Evolutionary conservation across 148 eudicot species (phyloP).

Genomic region (Rhododendron kiyosumense): DNA sequence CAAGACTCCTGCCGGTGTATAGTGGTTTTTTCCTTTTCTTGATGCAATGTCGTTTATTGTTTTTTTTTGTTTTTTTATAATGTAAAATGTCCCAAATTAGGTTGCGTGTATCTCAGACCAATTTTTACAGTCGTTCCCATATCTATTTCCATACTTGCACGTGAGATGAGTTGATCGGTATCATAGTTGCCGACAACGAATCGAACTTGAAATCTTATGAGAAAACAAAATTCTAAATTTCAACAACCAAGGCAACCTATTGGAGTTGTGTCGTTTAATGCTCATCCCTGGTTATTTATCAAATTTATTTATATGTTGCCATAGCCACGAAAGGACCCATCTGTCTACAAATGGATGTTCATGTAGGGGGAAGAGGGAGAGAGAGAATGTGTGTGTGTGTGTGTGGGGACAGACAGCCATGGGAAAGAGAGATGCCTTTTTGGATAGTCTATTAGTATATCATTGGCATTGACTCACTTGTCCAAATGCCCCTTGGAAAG

Average conservation of each 20-base stretch:
- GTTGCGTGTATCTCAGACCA: too few relatives aligned
- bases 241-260: too few relatives aligned
- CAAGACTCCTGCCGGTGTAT: neutral
- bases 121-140: too few relatives aligned
- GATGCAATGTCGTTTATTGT: too few relatives aligned
- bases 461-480: slow-evolving; percentile 1
- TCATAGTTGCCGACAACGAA: too few relatives aligned
- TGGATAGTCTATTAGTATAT: neutral
- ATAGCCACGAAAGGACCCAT: neutral
- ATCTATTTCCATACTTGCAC: too few relatives aligned
- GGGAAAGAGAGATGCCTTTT: neutral
- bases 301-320: neutral
- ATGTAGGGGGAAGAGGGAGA: neutral
- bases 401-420: neutral
- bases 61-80: too few relatives aligned
- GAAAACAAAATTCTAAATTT: neutral
- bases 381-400: neutral
- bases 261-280: neutral
- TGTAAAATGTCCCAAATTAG: too few relatives aligned
- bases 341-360: neutral
- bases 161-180: too few relatives aligned
- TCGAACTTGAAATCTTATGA: neutral
- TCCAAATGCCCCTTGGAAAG: neutral
- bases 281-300: neutral
- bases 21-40: too few relatives aligned